These are phyloP conservation scores for Tritrichomonas foetus DNA, from an alignment of 208 protist genomes.

Conservation along the genomic window DNA sequence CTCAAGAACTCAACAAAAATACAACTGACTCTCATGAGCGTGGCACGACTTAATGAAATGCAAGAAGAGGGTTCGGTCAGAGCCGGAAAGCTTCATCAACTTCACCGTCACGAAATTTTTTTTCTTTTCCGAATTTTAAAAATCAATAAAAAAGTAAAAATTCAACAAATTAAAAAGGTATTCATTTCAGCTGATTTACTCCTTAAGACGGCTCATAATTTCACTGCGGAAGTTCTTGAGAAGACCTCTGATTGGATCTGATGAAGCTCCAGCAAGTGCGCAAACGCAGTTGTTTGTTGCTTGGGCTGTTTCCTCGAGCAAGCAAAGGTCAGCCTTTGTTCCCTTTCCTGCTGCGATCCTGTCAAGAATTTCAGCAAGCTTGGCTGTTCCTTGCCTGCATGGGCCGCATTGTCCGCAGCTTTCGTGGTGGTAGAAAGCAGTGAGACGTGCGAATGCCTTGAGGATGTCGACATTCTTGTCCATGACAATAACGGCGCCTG, in stretches of 20 bases:
- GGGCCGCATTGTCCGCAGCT: constrained; percentile 94
- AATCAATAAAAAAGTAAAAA: no score
- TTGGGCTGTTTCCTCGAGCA: constrained; percentile 60
- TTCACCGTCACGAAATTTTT: no score
- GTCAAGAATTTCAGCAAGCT: constrained; percentile 91
- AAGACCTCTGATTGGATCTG: constrained; percentile 13
- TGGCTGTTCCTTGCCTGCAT: constrained; percentile 87
- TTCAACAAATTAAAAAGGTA: no score
- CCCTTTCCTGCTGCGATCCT: constrained; percentile 88
- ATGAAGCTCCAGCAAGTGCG: constrained; percentile 20
- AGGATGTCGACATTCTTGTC: constrained; percentile 84
- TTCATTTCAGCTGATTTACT: no score
- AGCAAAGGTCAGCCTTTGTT: constrained; percentile 88
- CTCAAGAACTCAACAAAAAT: no score
- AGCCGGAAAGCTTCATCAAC: no score
- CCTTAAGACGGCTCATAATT: not conserved
- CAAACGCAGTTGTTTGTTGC: constrained; percentile 1
- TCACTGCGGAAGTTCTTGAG: not conserved
- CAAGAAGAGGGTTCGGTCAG: no score
- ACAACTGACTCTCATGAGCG: no score
- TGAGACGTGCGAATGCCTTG: constrained; percentile 55
- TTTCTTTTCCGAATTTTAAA: no score
- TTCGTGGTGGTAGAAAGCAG: constrained; percentile 90
- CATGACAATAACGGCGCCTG: constrained; percentile 96
- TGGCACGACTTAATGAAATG: no score